Percentiles rank a stretch among this genome's conserved stretches.
Evolutionary conservation across 208 protist species (phyloP).

Genomic region (Leishmania mexicana): DNA sequence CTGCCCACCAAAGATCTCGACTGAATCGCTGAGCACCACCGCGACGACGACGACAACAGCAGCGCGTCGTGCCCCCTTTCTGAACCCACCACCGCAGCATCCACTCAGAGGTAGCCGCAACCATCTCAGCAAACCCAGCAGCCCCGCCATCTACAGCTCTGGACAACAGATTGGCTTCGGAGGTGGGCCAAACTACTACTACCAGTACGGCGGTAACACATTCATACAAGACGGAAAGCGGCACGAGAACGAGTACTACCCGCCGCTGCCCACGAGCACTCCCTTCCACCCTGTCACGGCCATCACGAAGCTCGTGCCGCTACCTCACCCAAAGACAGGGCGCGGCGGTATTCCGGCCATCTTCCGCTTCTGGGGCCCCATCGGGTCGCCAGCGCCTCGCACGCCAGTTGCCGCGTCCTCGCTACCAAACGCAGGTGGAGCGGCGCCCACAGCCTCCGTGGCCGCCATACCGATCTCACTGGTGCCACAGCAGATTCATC

Average conservation of each 20-base stretch:
- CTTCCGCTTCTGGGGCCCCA: conserved; percentile 30
- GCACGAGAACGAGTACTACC: conserved; percentile 52
- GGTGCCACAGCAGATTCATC: not conserved
- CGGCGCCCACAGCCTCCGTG: not conserved
- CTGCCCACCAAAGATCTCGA: not conserved
- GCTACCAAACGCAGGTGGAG: conserved; percentile 1
- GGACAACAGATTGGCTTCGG: not conserved
- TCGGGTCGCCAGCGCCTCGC: conserved; percentile 15
- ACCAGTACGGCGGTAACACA: conserved; percentile 48
- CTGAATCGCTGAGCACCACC: not conserved
- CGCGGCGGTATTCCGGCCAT: conserved; percentile 30
- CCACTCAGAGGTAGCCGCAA: not conserved
- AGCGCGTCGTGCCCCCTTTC: not conserved
- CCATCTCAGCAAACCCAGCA: not conserved
- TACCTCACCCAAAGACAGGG: conserved; percentile 17
- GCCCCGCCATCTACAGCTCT: not conserved
- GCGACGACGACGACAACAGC: not conserved
- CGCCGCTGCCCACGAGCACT: conserved; percentile 28
- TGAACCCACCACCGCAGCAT: not conserved
- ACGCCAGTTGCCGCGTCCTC: not conserved
- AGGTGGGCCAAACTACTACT: conserved; percentile 30
- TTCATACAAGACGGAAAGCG: conserved; percentile 52
- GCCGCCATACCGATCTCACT: not conserved
- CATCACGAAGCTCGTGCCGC: conserved; percentile 14
- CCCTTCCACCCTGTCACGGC: conserved; percentile 17